Conservation (phyloP, 345 rosid species). For the Lepidium didymum region DNA sequence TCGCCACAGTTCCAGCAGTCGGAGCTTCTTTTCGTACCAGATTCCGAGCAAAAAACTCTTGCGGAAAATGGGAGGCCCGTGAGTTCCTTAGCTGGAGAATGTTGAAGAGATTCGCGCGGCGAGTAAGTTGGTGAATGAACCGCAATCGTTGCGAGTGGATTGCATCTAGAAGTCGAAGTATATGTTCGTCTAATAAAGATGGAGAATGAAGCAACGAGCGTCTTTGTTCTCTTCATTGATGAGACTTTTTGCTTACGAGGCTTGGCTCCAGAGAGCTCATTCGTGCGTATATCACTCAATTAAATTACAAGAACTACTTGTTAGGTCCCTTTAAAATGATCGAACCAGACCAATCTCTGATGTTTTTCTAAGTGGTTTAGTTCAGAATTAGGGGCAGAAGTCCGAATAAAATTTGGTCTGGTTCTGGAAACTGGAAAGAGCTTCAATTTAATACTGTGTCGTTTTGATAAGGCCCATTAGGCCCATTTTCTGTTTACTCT, state of each 20-base stretch:
- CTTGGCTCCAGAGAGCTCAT: no score
- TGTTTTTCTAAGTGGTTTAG: no score
- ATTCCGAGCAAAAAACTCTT: slow-evolving; percentile 34
- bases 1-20: slow-evolving; percentile 74
- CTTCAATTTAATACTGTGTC: no score
- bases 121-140: slow-evolving; percentile 1
- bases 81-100: neutral
- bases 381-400: no score
- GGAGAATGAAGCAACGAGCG: slow-evolving; percentile 36
- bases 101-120: slow-evolving; percentile 18
- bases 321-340: no score
- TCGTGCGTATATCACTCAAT: no score
- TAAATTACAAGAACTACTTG: no score
- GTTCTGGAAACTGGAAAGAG: no score
- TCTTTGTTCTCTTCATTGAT: slow-evolving; percentile 38
- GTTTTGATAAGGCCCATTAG: no score
- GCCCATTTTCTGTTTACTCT: no score
- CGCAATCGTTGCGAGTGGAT: slow-evolving; percentile 5
- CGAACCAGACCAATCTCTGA: no score
- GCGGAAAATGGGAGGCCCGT: slow-evolving; percentile 12
- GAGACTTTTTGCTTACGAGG: neutral
- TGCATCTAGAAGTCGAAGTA: slow-evolving; percentile 5
- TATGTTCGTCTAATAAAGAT: slow-evolving; percentile 14
- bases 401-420: no score
- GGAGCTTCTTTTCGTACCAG: slow-evolving; percentile 10